phyloP scores from a whole-genome alignment of 176 grass and related monocot genomes.

The Calamus simplicifolius region DNA sequence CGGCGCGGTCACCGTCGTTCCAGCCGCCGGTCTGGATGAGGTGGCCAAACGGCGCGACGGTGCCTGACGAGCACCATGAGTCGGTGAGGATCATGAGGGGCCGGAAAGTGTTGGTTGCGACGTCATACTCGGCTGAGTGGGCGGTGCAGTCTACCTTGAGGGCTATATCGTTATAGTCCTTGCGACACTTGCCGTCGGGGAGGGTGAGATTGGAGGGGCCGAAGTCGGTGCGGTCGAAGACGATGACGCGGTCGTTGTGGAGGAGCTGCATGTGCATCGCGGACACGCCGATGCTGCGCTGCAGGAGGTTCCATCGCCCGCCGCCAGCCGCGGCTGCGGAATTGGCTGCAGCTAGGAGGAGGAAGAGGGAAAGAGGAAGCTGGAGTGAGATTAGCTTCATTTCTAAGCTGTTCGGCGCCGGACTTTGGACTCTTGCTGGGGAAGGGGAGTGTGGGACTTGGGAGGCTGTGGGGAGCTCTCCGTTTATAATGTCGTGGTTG shows the following conservation, averaged over 20 bases:
- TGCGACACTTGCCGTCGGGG: slow-evolving; percentile 42
- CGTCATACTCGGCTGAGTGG: slow-evolving; percentile 66
- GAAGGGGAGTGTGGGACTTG: too few species aligned
- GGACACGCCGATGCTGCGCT: slow-evolving; percentile 64
- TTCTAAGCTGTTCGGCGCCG: too few species aligned
- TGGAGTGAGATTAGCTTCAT: background rate
- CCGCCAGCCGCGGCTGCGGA: background rate
- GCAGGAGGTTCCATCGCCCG: slow-evolving; percentile 61
- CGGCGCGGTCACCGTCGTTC: slow-evolving; percentile 59
- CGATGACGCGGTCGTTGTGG: slow-evolving; percentile 56
- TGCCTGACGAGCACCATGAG: slow-evolving; percentile 77
- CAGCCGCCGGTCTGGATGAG: slow-evolving; percentile 76
- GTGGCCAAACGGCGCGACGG: slow-evolving; percentile 50
- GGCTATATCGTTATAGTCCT: slow-evolving; percentile 38
- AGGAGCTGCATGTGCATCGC: slow-evolving; percentile 97
- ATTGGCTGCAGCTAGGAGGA: background rate
- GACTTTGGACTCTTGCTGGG: too few species aligned
- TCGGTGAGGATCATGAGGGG: slow-evolving; percentile 57
- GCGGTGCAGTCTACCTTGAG: slow-evolving; percentile 54
- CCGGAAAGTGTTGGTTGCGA: slow-evolving; percentile 30
- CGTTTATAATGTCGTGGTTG: too few species aligned
- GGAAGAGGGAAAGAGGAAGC: slow-evolving; percentile 2
- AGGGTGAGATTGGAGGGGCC: slow-evolving; percentile 67
- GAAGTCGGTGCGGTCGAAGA: slow-evolving; percentile 83
- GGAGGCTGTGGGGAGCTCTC: too few species aligned